phyloP scores from a whole-genome alignment of 1,284 basidiomycete species.

The Ganoderma sinense region DNA sequence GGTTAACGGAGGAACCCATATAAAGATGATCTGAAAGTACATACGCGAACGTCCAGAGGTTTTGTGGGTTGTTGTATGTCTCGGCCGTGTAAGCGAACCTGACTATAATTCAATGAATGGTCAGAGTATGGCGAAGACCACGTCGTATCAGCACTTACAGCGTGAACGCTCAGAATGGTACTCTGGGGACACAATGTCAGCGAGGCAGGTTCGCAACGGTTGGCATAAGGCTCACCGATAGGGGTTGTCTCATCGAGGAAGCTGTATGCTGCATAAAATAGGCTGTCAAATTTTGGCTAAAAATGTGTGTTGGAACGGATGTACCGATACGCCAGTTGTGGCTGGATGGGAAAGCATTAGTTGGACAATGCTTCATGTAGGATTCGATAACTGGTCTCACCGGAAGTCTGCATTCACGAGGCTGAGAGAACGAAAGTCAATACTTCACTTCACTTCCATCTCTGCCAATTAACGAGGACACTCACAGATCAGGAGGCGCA shows the following conservation, averaged over 20 bases:
- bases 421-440: constrained; percentile 35
- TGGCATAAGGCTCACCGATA: constrained; percentile 30
- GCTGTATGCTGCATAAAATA: constrained; percentile 34
- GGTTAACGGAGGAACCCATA: neutral
- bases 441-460: neutral
- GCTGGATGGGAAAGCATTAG: constrained; percentile 7
- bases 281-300: neutral
- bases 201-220: neutral
- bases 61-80: constrained; percentile 70
- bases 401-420: constrained; percentile 63
- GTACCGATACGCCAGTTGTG: constrained; percentile 64
- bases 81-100: constrained; percentile 67
- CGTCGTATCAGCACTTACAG: constrained; percentile 32
- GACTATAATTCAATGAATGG: constrained; percentile 41
- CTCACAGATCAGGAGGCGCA: constrained; percentile 65
- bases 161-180: constrained; percentile 45
- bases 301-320: neutral
- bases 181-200: constrained; percentile 20
- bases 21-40: neutral
- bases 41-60: constrained; percentile 65
- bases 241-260: constrained; percentile 35
- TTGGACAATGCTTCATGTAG: no score
- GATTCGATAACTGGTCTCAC: constrained; percentile 20
- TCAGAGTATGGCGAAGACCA: neutral
- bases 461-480: neutral